phyloP scores from a whole-genome alignment of 2,329 filamentous ascomycete genomes.

The Orbilia quercus region DNA sequence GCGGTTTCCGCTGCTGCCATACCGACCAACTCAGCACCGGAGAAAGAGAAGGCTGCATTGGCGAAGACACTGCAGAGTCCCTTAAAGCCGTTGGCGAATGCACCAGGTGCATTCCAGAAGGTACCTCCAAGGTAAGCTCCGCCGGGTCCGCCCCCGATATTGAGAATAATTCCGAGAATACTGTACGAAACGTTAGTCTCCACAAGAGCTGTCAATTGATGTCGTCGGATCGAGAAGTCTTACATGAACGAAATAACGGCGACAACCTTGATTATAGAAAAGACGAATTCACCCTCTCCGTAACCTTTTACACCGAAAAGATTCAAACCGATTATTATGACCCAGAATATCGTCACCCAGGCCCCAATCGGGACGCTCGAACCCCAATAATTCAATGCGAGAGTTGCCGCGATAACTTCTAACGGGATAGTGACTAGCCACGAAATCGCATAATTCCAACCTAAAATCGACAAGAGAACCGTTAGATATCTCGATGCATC shows the following conservation, averaged over 20 bases:
- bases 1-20: slow-evolving; percentile 80
- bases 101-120: slow-evolving; percentile 83
- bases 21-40: slow-evolving; percentile 79
- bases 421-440: slow-evolving; percentile 86
- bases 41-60: slow-evolving; percentile 79
- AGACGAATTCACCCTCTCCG: slow-evolving; percentile 88
- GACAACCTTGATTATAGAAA: slow-evolving; percentile 84
- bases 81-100: slow-evolving; percentile 84
- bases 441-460: slow-evolving; percentile 78
- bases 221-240: slow-evolving; percentile 60
- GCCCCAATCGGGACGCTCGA: slow-evolving; percentile 73
- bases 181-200: slow-evolving; percentile 64
- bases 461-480: neutral
- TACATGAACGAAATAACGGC: slow-evolving; percentile 90
- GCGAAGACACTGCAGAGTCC: slow-evolving; percentile 83
- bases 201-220: no score
- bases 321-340: slow-evolving; percentile 82
- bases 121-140: slow-evolving; percentile 81
- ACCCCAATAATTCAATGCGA: slow-evolving; percentile 86
- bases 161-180: slow-evolving; percentile 85
- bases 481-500: slow-evolving; percentile 69
- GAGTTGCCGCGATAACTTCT: slow-evolving; percentile 86
- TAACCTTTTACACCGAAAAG: slow-evolving; percentile 88
- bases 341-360: slow-evolving; percentile 84
- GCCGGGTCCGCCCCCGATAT: slow-evolving; percentile 79